phyloP scores from a whole-genome alignment of 768 basidiomycete species.

The Coprinopsis strossmayeri region DNA sequence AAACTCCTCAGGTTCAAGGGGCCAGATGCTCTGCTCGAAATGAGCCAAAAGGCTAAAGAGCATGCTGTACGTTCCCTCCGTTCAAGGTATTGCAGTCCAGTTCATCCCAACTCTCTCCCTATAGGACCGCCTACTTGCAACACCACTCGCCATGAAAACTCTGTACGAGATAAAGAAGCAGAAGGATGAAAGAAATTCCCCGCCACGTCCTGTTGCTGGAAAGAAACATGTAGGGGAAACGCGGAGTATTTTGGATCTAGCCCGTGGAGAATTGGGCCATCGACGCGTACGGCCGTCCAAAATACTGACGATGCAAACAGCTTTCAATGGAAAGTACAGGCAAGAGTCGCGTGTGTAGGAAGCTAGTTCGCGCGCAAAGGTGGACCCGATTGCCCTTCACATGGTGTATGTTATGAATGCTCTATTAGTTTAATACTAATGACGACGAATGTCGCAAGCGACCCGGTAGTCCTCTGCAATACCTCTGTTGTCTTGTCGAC shows the following conservation, averaged over 20 bases:
- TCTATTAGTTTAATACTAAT: neutral
- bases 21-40: slow-evolving; percentile 33
- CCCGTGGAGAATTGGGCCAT: slow-evolving; percentile 43
- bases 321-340: slow-evolving; percentile 27
- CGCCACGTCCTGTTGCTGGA: slow-evolving; percentile 41
- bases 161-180: slow-evolving; percentile 38
- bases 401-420: slow-evolving; percentile 8
- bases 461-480: too few species aligned
- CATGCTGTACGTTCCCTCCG: slow-evolving; percentile 73
- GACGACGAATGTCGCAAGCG: neutral
- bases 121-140: slow-evolving; percentile 65
- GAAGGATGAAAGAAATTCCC: slow-evolving; percentile 22
- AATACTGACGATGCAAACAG: slow-evolving; percentile 21
- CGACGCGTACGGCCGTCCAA: slow-evolving; percentile 17
- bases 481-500: too few species aligned
- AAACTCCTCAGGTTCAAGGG: slow-evolving; percentile 63
- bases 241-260: slow-evolving; percentile 46
- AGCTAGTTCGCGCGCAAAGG: neutral
- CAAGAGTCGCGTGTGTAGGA: slow-evolving; percentile 5
- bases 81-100: neutral
- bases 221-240: slow-evolving; percentile 53
- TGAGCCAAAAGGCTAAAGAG: slow-evolving; percentile 51
- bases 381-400: neutral
- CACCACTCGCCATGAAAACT: slow-evolving; percentile 46
- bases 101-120: slow-evolving; percentile 3